Evolutionary conservation across 2,329 filamentous ascomycete genomes (phyloP), one percentile per base, ranked within the genome.

Genomic region (Aspergillus bombycis): DNA sequence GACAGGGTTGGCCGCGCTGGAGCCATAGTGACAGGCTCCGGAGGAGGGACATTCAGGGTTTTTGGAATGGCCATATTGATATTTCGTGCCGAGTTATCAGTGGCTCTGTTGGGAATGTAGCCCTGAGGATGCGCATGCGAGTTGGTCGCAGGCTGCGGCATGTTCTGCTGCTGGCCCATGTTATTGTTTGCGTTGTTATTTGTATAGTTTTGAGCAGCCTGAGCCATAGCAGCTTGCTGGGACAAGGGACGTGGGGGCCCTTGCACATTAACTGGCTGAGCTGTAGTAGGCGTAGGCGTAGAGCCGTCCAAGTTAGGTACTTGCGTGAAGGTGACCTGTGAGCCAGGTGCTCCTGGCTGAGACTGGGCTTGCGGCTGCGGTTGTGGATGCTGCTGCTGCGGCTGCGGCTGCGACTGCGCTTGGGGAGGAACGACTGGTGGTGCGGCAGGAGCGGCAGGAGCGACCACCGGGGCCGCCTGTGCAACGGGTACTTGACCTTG

Each of bases 61-160:
- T 96, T 96, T 2, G 93, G 90, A 57, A 96, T 96, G 0, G 89
- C 89, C 82, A 95, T 91, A 75, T 93, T 93, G 53, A 84, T 80
- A 69, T 84, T 79, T 54, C 81, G 81, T 10, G 76, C 71, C 3
- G 74, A 70, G 28, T 77, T 77, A 45, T 78, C 79, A 46, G 77
- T 71, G 21, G 76, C 73, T 36, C 78, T 78, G 56, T 80, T 79
- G 60, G 76, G 72, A 28, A 81, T 76, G 62, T 80, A 80, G 55
- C 75, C 76, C 28, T 74, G 74, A 19, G 81, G 80, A 61, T 82
- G 78, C 23, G 75, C 72, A 64, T 81, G 78, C n/a, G 75, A 65
- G 45, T 72, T 77, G 32, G 68, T 70, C 43, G 74, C 67, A 14
- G 75, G 62, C 43, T 77, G 75, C 30, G 69, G 67, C 60, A 75